Evolutionary conservation across 371 early-diverging fungal genomes (phyloP), one percentile per base, ranked within the genome.

Genomic region (Mucor velutinosus): DNA sequence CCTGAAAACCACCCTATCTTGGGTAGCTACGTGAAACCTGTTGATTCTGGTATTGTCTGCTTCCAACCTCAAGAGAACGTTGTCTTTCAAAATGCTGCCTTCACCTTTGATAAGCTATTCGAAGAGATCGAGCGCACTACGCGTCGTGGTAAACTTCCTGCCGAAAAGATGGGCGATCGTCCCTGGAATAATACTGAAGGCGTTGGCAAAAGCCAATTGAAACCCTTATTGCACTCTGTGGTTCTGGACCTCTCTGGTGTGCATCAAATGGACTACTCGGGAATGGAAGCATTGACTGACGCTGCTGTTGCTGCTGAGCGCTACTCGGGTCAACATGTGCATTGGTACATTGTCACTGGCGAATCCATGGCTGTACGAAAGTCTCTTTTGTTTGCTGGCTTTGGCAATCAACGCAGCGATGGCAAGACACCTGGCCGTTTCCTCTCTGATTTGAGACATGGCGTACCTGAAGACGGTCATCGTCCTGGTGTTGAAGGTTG

Each of bases 191-290:
- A 57, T 25, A 60, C 60, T 14, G 30, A 30, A 10, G 72, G 78
- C 27, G 35, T 43, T 55, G 66, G 75, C 25, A 78, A 74, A 56
- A 66, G 71, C 5, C n/a, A 55, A 0, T 55, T 74, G 27, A 67
- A 75, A 25, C 91, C 92, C 2, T 64, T 76, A 10, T 76, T 94
- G 14, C 81, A 86, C 6, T 90, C 95, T 0, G 69, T 96, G 23
- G 75, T 96, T 21, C 78, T 96, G n/a, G 95, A 95, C 72, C 84
- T 96, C 58, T 82, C 91, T 0, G 88, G 88, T 12, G 94, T 94
- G 14, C 90, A 91, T 60, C 78, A 83, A 35, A 85, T 95, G 70
- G 96, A 96, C 65, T 85, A 88, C 30, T 90, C 94, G 1, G 95
- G 93, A 32, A 73, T 91, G 57, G 94, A 94, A 66, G 83, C 86